Conservation (phyloP, 768 basidiomycete species). For the Collybiopsis luxurians region DNA sequence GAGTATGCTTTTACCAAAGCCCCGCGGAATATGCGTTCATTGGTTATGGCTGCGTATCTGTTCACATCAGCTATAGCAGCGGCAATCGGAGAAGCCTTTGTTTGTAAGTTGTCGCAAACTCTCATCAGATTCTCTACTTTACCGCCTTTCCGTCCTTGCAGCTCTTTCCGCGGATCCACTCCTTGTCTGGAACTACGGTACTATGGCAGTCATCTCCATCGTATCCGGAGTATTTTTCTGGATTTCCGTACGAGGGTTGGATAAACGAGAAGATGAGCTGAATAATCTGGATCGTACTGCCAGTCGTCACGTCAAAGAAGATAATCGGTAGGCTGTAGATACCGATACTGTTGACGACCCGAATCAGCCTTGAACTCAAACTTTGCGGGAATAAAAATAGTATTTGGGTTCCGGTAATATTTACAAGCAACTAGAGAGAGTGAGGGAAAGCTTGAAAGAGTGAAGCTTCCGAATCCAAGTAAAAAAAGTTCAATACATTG, state of each 20-base stretch:
- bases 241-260: neutral
- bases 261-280: neutral
- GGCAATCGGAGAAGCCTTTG: conserved; percentile 70
- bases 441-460: too few species aligned
- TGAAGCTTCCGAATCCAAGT: too few species aligned
- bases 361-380: too few species aligned
- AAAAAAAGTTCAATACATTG: too few species aligned
- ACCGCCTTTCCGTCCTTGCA: conserved; percentile 14
- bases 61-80: conserved; percentile 58
- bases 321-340: too few species aligned
- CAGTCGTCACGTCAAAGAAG: too few species aligned
- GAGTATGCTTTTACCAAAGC: conserved; percentile 76
- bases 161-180: conserved; percentile 69
- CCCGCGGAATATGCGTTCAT: conserved; percentile 84
- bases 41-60: conserved; percentile 73
- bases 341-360: too few species aligned
- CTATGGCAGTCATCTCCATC: conserved; percentile 53
- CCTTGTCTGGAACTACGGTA: conserved; percentile 72
- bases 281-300: too few species aligned
- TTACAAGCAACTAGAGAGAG: too few species aligned
- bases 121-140: conserved; percentile 7
- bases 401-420: too few species aligned
- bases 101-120: conserved; percentile 40
- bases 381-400: too few species aligned
- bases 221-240: conserved; percentile 52